phyloP scores from a whole-genome alignment of 1,139 yeast species.

The Sugiyamaella xylanicola region DNA sequence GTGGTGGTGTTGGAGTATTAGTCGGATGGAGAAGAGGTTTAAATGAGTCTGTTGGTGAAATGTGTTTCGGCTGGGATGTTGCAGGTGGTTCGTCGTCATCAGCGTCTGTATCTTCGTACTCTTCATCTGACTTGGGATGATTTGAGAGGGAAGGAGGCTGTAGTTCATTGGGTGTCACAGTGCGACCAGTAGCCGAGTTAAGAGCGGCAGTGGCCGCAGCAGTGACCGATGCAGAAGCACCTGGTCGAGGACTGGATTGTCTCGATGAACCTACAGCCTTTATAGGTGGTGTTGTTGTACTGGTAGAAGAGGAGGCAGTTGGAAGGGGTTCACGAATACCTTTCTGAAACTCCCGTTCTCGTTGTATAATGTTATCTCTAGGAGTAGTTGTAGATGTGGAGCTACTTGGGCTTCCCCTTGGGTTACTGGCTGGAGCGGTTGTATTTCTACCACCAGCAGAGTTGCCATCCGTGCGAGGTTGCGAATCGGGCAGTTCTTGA shows the following conservation, averaged over 20 bases:
- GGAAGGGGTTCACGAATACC: not conserved
- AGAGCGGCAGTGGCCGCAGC: constrained; percentile 12
- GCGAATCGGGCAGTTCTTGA: not conserved
- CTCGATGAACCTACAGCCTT: not conserved
- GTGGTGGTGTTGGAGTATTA: constrained; percentile 34
- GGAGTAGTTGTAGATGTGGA: no score
- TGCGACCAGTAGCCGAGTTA: constrained; percentile 19
- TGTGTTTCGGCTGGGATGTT: constrained; percentile 15
- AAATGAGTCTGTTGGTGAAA: constrained; percentile 7
- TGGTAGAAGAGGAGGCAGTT: not conserved
- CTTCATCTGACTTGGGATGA: constrained; percentile 34
- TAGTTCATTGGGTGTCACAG: constrained; percentile 15
- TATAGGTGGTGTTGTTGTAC: not conserved
- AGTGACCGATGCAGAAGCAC: constrained; percentile 6
- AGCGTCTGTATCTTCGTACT: constrained; percentile 42
- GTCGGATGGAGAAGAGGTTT: constrained; percentile 25
- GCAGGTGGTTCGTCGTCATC: constrained; percentile 28
- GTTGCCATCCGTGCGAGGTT: not conserved
- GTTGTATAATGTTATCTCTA: no score
- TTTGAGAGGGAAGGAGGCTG: constrained; percentile 1
- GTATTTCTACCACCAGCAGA: no score
- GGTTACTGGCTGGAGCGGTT: no score
- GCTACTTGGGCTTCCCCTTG: no score
- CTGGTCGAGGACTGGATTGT: constrained; percentile 23
- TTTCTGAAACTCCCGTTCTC: no score